Percentiles rank a stretch among this genome's conserved stretches.
phyloP scores from a whole-genome alignment of 208 protist species.

The Plasmodiophora brassicae region DNA sequence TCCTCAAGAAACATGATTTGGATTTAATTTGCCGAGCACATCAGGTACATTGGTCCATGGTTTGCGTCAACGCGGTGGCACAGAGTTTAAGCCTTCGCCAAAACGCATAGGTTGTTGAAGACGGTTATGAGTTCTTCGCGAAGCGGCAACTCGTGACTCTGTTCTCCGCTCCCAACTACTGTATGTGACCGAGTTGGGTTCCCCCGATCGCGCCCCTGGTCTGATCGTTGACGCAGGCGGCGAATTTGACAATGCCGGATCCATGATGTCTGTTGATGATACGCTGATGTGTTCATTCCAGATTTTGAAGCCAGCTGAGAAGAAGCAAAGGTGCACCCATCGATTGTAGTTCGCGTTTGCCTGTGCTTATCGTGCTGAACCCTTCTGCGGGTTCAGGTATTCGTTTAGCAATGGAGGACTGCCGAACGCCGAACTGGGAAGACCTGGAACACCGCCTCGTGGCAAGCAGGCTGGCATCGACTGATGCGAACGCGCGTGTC shows the following conservation, averaged over 20 bases:
- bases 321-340: constrained; percentile 45
- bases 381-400: too few species aligned
- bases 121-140: constrained; percentile 97
- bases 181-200: constrained; percentile 47
- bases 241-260: constrained; percentile 99
- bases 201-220: too few species aligned
- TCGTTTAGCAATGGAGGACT: not conserved
- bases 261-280: constrained; percentile 76
- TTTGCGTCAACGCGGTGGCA: not conserved
- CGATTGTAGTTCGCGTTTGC: not conserved
- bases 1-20: constrained; percentile 95
- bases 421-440: not conserved
- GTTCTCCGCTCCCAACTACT: constrained; percentile 99
- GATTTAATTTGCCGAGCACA: constrained; percentile 98
- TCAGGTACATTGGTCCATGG: constrained; percentile 84
- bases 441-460: constrained; percentile 1
- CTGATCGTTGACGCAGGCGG: constrained; percentile 61
- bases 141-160: constrained; percentile 97
- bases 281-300: constrained; percentile 64
- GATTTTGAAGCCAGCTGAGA: constrained; percentile 48
- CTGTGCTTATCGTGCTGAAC: not conserved
- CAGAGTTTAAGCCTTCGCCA: not conserved
- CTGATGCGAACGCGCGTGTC: not conserved
- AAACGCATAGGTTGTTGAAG: constrained; percentile 61
- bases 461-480: constrained; percentile 19